These are phyloP conservation scores for Vachellia pachyceras DNA, from an alignment of 306 rosid genomes.

Conservation along the genomic window DNA sequence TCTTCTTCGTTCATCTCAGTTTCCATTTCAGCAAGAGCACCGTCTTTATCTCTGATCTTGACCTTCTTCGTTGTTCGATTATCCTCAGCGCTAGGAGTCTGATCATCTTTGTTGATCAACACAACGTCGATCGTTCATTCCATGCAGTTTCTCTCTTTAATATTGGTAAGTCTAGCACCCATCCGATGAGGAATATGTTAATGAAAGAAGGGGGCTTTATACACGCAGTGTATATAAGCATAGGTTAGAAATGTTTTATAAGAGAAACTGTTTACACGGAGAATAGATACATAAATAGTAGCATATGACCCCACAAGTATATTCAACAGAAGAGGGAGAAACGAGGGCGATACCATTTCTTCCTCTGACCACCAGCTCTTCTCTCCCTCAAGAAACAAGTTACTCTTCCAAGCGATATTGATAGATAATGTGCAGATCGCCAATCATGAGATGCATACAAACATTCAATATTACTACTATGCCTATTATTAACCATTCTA, in stretches of 20 bases:
- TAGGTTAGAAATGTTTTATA: not conserved
- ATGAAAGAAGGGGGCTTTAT: no score
- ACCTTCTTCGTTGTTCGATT: no score
- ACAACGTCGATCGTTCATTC: no score
- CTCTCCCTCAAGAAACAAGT: not conserved
- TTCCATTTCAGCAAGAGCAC: no score
- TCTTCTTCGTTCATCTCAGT: no score
- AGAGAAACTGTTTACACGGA: not conserved
- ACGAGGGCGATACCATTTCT: constrained; percentile 27
- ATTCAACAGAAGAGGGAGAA: constrained; percentile 32
- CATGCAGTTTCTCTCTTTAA: no score
- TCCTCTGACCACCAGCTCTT: constrained; percentile 29
- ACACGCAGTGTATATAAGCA: not conserved
- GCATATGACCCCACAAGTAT: constrained; percentile 31
- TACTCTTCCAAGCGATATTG: constrained; percentile 25
- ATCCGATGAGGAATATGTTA: no score
- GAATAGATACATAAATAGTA: not conserved
- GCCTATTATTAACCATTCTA: constrained; percentile 37
- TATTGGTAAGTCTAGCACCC: no score
- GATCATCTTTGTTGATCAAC: no score
- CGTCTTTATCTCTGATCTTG: no score
- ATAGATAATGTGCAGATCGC: constrained; percentile 15
- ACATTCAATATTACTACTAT: constrained; percentile 16
- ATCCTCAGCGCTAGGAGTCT: no score
- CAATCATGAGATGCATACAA: constrained; percentile 37